A percentile compares a stretch with the other conserved stretches of the same genome.
These are phyloP conservation scores for Solanum rostratum DNA, from an alignment of 257 asterid genomes.

Conservation along the genomic window DNA sequence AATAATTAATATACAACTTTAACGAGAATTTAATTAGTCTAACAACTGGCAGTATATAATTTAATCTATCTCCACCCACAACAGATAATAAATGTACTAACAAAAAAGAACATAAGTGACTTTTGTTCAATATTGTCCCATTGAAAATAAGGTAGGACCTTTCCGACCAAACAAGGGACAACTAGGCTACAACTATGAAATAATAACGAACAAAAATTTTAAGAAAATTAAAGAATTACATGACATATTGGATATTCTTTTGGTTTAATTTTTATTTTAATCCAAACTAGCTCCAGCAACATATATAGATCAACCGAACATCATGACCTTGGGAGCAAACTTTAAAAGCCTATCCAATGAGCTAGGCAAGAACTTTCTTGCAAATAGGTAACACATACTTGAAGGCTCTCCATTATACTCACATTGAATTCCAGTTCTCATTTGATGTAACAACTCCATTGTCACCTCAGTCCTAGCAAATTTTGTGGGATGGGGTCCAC, in stretches of 20 bases:
- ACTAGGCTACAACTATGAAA: neutral
- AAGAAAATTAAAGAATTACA: neutral
- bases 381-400: conserved; percentile 54
- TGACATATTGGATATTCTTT: neutral
- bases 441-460: conserved; percentile 21
- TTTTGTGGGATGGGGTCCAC: conserved; percentile 68
- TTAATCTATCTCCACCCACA: neutral
- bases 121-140: neutral
- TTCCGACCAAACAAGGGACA: neutral
- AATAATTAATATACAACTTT: neutral
- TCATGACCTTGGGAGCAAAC: conserved; percentile 42
- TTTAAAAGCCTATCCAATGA: conserved; percentile 47
- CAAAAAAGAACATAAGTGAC: neutral
- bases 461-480: conserved; percentile 33
- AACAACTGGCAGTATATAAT: neutral
- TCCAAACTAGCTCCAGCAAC: neutral
- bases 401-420: conserved; percentile 48
- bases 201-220: neutral
- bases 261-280: neutral
- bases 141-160: neutral
- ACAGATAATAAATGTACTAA: neutral
- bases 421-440: conserved; percentile 33
- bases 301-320: conserved; percentile 4
- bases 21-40: neutral
- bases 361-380: conserved; percentile 49